Evolutionary conservation across 2,329 filamentous ascomycete species (phyloP), one percentile per base, ranked within the genome.

Genomic region (Aspergillus neoniger): DNA sequence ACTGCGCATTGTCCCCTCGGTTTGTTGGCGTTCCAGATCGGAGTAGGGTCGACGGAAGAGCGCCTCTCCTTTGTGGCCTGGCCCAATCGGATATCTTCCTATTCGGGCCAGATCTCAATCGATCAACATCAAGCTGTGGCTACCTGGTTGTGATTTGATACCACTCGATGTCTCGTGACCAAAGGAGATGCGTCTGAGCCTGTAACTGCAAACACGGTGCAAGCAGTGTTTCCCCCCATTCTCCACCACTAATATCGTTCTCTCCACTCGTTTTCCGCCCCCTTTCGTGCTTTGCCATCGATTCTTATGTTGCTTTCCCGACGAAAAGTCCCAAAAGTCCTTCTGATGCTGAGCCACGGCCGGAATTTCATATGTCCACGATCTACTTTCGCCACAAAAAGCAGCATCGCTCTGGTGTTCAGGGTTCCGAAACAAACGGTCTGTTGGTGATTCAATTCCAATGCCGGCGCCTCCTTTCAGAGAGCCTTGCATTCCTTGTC

Each of bases 391-490:
- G 47, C 25, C 23, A 14, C 12, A 28, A 58, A 58, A 56, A 55
- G 61, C 61, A 63, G 61, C 61, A 63, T 63, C 55, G 55, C 55
- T 43, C 57, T 41, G 61, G 59, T 54, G 61, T 63, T 43, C 49
- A 44, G 55, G 55, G 53, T 50, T 48, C 36, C 32, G 21, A 32
- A 47, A 32, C 25, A 56, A 60, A 62, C 51, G 51, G 36, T 51
- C 41, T 50, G 36, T 53, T 47, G 14, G 21, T 28, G 53, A 55
- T 41, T 36, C 32, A 14, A 36, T 36, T 36, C 21, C n/a, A 7
- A 30, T 25, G 53, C 9, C 21, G 17, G 19, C 41, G n/a, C n/a
- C 17, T 6, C 19, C 5, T 23, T 44, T 44, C 41, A 44, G 41
- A 44, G 19, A 44, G n/a, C 54, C 51, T 21, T 50, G 19, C n/a